A percentile compares a stretch with the other conserved stretches of the same genome.
phyloP scores from a whole-genome alignment of 768 basidiomycete species.

The Arthromyces matolae region DNA sequence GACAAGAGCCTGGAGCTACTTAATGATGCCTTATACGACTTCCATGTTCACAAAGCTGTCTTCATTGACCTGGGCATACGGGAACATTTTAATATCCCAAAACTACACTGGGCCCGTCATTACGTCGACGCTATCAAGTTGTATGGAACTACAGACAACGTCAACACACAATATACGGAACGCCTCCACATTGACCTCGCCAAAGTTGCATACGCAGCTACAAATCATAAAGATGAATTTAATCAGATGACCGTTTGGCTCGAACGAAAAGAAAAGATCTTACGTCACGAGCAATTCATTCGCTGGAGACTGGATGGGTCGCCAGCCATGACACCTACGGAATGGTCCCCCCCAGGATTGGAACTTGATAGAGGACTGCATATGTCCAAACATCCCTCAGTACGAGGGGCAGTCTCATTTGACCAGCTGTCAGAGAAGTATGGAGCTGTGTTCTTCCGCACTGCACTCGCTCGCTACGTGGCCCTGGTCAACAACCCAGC shows the following conservation, averaged over 20 bases:
- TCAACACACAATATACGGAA: no score
- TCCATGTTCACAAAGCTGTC: no score
- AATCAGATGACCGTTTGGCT: conserved; percentile 38
- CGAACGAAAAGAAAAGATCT: conserved; percentile 28
- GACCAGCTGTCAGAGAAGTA: conserved; percentile 16
- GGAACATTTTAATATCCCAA: conserved; percentile 37
- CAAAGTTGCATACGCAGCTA: conserved; percentile 34
- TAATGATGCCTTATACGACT: conserved; percentile 20
- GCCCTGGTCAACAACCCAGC: conserved; percentile 14
- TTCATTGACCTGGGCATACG: conserved; percentile 34
- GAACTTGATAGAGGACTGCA: conserved; percentile 9
- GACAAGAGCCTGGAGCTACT: conserved; percentile 23
- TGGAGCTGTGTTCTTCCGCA: conserved; percentile 22
- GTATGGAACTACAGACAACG: conserved; percentile 24
- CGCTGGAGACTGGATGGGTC: conserved; percentile 16
- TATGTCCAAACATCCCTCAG: conserved; percentile 23
- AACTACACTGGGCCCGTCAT: conserved; percentile 30
- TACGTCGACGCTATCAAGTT: neutral
- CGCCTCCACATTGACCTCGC: no score
- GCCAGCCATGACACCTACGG: neutral
- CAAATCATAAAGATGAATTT: conserved; percentile 34
- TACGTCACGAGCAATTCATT: conserved; percentile 20
- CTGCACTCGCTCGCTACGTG: conserved; percentile 24
- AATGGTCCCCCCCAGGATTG: conserved; percentile 8
- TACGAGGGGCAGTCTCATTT: conserved; percentile 12